Percentiles rank a stretch among this genome's conserved stretches.
Conservation (phyloP, 2,329 filamentous ascomycete species). For the Paracamarosporium sp. region DNA sequence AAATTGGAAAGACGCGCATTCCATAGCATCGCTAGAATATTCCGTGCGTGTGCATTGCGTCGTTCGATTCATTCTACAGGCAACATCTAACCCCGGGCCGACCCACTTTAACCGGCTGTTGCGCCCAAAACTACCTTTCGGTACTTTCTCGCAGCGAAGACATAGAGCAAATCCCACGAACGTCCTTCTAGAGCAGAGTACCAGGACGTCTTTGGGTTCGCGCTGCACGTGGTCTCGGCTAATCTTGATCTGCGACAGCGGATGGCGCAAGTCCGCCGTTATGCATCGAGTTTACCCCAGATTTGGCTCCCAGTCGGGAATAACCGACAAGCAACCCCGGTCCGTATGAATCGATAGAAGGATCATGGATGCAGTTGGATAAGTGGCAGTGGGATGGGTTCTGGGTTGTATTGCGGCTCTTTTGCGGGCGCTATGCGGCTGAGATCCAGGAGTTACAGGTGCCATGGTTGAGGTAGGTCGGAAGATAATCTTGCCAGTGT, state of each 20-base stretch:
- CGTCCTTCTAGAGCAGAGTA: constrained; percentile 24
- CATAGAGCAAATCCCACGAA: background rate
- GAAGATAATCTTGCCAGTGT: constrained; percentile 14
- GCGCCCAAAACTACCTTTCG: background rate
- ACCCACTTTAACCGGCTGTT: constrained; percentile 10
- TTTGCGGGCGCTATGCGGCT: constrained; percentile 29
- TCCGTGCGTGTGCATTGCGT: background rate
- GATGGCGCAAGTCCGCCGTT: constrained; percentile 19
- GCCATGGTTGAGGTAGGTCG: constrained; percentile 7
- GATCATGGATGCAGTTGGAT: background rate
- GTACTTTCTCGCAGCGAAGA: constrained; percentile 3
- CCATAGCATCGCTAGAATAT: constrained; percentile 5
- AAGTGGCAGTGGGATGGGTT: background rate
- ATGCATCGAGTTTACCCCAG: constrained; percentile 36
- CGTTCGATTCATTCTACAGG: background rate
- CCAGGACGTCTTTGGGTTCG: constrained; percentile 8
- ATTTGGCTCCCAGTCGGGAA: constrained; percentile 18
- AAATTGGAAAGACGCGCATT: background rate
- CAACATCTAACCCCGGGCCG: background rate
- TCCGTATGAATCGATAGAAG: background rate
- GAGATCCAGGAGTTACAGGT: constrained; percentile 12
- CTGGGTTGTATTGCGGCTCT: constrained; percentile 21
- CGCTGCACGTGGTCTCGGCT: constrained; percentile 21
- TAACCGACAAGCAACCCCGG: constrained; percentile 16
- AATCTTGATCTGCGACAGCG: constrained; percentile 27